Percentiles rank a stretch among this genome's conserved stretches.
phyloP scores from a whole-genome alignment of 805 yeast species.

The Kuraishia ogatae region DNA sequence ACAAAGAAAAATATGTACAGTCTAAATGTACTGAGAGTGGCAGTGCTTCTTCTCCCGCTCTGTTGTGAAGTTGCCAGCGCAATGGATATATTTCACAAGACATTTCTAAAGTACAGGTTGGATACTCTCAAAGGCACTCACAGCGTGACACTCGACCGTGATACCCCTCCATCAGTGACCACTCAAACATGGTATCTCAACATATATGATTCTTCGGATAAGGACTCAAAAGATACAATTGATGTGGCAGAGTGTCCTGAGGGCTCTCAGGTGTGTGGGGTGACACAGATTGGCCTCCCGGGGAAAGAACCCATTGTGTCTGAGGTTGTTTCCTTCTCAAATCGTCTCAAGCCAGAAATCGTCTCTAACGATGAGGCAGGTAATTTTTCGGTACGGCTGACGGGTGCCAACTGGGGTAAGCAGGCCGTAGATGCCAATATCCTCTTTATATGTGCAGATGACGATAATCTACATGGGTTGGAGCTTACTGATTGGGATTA shows the following conservation, averaged over 20 bases:
- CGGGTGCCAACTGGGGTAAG: conserved; percentile 68
- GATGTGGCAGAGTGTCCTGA: conserved; percentile 48
- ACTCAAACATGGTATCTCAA: conserved; percentile 61
- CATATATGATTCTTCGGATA: conserved; percentile 48
- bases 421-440: conserved; percentile 36
- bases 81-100: conserved; percentile 19
- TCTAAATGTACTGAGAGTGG: not conserved
- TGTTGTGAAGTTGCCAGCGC: not conserved
- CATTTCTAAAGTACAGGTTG: conserved; percentile 32
- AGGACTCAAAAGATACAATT: conserved; percentile 20
- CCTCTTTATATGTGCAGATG: conserved; percentile 35
- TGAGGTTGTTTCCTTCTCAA: conserved; percentile 53
- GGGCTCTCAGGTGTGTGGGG: conserved; percentile 74
- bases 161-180: conserved; percentile 77
- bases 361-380: conserved; percentile 11
- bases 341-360: conserved; percentile 27
- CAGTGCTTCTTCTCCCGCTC: not conserved
- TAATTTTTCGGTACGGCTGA: conserved; percentile 29
- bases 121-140: conserved; percentile 41
- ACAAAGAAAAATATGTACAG: not conserved
- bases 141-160: conserved; percentile 25
- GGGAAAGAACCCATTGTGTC: conserved; percentile 38
- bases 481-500: conserved; percentile 30
- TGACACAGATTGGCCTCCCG: conserved; percentile 47
- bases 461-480: conserved; percentile 14